phyloP scores from a whole-genome alignment of 257 asterid genomes.

The Solanum ossicruentum region DNA sequence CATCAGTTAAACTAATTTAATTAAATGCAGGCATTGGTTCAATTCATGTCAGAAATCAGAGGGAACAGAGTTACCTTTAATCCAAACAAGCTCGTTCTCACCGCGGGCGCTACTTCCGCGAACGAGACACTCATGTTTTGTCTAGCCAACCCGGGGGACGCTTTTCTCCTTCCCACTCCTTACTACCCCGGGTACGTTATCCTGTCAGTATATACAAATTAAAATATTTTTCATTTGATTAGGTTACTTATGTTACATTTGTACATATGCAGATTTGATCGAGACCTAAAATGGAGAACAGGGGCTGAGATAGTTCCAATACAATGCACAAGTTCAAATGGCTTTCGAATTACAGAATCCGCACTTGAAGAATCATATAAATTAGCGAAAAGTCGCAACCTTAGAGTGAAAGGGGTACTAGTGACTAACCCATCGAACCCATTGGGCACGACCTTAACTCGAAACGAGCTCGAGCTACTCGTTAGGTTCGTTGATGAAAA shows the following conservation, averaged over 20 bases:
- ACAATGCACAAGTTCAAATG: not conserved
- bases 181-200: not conserved
- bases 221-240: not conserved
- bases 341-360: not conserved
- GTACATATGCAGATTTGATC: not conserved
- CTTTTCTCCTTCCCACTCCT: not conserved
- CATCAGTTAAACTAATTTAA: not conserved
- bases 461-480: not conserved
- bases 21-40: not conserved
- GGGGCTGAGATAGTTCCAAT: not conserved
- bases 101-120: constrained; percentile 2
- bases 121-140: constrained; percentile 1
- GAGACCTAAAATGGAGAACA: not conserved
- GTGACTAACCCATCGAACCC: not conserved
- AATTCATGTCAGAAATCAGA: not conserved
- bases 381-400: not conserved
- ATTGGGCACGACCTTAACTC: not conserved
- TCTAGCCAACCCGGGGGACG: not conserved
- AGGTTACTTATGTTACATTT: not conserved
- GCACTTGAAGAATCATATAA: not conserved
- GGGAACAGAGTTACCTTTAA: not conserved
- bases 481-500: not conserved
- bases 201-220: not conserved
- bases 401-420: not conserved
- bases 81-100: constrained; percentile 2